Evolutionary conservation across 1,284 basidiomycete genomes (phyloP), one percentile per base, ranked within the genome.

Genomic region (Boletus albobrunnescens): DNA sequence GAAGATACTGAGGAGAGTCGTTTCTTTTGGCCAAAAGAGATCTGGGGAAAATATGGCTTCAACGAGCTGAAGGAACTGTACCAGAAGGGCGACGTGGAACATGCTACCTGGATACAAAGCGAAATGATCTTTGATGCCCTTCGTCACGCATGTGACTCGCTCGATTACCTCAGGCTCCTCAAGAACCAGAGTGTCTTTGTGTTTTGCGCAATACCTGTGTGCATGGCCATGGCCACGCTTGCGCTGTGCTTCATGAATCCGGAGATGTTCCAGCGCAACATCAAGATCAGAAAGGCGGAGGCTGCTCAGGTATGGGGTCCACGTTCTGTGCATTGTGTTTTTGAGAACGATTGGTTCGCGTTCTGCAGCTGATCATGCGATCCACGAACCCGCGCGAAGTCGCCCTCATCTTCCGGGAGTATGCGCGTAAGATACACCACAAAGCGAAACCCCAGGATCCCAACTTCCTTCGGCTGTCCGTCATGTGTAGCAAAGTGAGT

Each of bases 191-290:
- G 78, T 50, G 82, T 97, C 23, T 99, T 99, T 77, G 92, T 92
- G 69, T 99, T 99, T 71, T 94, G 91, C 59, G 93, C 95, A 3
- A 92, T 98, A 51, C 95, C 95, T 10, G 91, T 90, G 27, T 82
- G 86, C 19, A 98, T 99, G 95, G 94, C 95, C 1, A 89, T 99
- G 57, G 94, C 96, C 6, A 99, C 94, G 7, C 75, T 99, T 22
- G 81, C 89, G 41, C 67, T 88, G 44, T 95, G 94, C 69, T 96
- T 94, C 71, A 91, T 91, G 88, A 99, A 99, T 71, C 80, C 82
- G 2, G 73, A 77, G n/a, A 89, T 99, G 73, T 84, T 97, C 68
- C 79, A 88, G 59, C 72, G 79, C 60, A 96, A 97, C 62, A 86
- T 98, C 67, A 98, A 99, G 72, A 99, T 99, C 59, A 81, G 95